A percentile compares a stretch with the other conserved stretches of the same genome.
These are phyloP conservation scores for Alternaria ventricosa DNA, from an alignment of 2,329 filamentous ascomycete genomes.

Conservation along the genomic window DNA sequence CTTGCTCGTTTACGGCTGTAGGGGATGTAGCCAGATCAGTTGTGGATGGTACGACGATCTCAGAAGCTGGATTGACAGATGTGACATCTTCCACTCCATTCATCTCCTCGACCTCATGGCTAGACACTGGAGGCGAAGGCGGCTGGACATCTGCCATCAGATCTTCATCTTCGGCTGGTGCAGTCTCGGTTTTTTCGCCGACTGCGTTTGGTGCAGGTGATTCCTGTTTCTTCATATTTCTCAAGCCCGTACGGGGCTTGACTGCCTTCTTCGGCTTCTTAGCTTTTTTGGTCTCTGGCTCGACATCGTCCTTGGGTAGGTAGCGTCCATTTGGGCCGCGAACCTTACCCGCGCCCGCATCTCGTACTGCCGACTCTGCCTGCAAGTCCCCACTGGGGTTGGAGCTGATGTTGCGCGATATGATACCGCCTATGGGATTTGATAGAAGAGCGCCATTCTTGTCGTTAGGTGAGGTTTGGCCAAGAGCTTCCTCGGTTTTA, in stretches of 20 bases:
- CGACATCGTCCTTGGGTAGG: conserved; percentile 7
- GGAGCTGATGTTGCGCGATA: background rate
- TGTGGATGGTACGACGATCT: background rate
- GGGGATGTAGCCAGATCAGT: background rate
- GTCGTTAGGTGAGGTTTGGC: background rate
- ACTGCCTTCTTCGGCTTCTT: conserved; percentile 4
- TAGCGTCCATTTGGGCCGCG: conserved; percentile 26
- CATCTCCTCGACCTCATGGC: background rate
- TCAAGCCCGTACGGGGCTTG: background rate
- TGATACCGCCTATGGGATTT: background rate
- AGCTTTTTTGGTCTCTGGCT: background rate
- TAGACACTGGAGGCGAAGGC: background rate
- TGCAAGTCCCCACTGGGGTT: background rate
- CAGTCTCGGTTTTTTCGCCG: background rate
- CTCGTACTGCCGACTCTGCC: conserved; percentile 1
- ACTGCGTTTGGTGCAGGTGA: background rate
- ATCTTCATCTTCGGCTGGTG: background rate
- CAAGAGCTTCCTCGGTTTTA: background rate
- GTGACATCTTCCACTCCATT: background rate
- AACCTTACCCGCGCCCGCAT: conserved; percentile 20
- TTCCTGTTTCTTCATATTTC: background rate
- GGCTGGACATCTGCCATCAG: background rate
- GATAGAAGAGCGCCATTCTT: background rate
- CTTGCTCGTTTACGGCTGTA: background rate
- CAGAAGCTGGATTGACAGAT: background rate